phyloP scores from a whole-genome alignment of 2,329 filamentous ascomycete species.

The Penicillium sp. region DNA sequence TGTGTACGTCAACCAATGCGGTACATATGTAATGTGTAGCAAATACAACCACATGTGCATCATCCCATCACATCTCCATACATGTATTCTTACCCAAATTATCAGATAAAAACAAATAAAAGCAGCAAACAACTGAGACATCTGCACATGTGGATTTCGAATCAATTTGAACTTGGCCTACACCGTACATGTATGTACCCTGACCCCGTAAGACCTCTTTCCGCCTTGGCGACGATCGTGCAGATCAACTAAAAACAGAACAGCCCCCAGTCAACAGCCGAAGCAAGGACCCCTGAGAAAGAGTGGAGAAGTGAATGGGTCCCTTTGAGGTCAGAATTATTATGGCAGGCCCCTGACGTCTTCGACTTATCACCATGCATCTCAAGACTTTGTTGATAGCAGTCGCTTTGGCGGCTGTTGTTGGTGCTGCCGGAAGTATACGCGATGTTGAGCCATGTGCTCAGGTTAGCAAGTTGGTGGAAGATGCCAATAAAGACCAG shows the following conservation, averaged over 20 bases:
- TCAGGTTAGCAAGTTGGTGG: slow-evolving; percentile 17
- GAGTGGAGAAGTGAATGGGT: slow-evolving; percentile 12
- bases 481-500: slow-evolving; percentile 16
- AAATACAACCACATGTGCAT: background rate
- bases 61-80: background rate
- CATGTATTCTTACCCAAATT: background rate
- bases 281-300: slow-evolving; percentile 24
- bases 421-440: slow-evolving; percentile 9
- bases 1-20: background rate
- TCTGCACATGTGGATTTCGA: background rate
- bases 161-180: slow-evolving; percentile 6
- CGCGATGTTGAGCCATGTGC: slow-evolving; percentile 22
- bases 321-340: background rate
- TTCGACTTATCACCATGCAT: slow-evolving; percentile 17
- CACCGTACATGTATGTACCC: background rate
- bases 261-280: background rate
- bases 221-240: slow-evolving; percentile 21
- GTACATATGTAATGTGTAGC: background rate
- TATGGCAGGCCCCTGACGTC: slow-evolving; percentile 2
- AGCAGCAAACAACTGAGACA: slow-evolving; percentile 2
- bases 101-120: background rate
- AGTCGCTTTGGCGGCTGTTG: slow-evolving; percentile 13
- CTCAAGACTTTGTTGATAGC: slow-evolving; percentile 11
- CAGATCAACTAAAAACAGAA: slow-evolving; percentile 21
- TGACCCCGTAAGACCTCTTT: background rate